Percentiles rank a stretch among this genome's conserved stretches.
These are phyloP conservation scores for Tubosaeta sp. DNA, from an alignment of 768 basidiomycete species.

Conservation along the genomic window DNA sequence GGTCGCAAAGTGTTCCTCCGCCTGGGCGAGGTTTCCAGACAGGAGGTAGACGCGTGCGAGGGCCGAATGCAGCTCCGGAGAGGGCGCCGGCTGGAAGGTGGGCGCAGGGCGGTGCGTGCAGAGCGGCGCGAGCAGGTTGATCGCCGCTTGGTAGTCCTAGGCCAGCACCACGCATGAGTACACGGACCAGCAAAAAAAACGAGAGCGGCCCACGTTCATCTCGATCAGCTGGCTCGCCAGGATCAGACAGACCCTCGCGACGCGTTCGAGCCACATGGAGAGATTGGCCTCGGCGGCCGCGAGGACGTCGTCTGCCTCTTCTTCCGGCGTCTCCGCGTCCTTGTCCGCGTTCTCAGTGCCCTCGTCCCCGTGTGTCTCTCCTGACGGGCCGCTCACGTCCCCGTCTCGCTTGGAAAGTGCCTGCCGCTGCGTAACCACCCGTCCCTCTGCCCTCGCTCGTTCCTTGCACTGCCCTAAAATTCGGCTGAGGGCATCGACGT, in stretches of 20 bases:
- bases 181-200: neutral
- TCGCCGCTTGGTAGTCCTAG: slow-evolving; percentile 69
- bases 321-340: neutral
- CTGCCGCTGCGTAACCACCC: slow-evolving; percentile 13
- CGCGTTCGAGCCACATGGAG: slow-evolving; percentile 82
- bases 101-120: slow-evolving; percentile 37
- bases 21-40: slow-evolving; percentile 58
- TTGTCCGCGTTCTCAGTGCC: neutral
- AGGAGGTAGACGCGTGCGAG: slow-evolving; percentile 75
- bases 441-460: slow-evolving; percentile 38
- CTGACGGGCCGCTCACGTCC: slow-evolving; percentile 1
- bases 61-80: slow-evolving; percentile 60
- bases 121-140: slow-evolving; percentile 63
- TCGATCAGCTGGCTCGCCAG: slow-evolving; percentile 79
- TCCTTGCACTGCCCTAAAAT: slow-evolving; percentile 58
- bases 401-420: neutral
- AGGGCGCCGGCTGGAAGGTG: slow-evolving; percentile 23
- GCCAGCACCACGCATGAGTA: neutral
- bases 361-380: slow-evolving; percentile 19
- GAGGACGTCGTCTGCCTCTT: slow-evolving; percentile 16
- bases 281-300: slow-evolving; percentile 31
- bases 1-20: slow-evolving; percentile 50
- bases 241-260: slow-evolving; percentile 69
- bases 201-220: slow-evolving; percentile 59
- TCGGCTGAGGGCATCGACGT: slow-evolving; percentile 68